Conservation (phyloP, 1,284 basidiomycete genomes). For the Anthracocystis panici-leucophaei region DNA sequence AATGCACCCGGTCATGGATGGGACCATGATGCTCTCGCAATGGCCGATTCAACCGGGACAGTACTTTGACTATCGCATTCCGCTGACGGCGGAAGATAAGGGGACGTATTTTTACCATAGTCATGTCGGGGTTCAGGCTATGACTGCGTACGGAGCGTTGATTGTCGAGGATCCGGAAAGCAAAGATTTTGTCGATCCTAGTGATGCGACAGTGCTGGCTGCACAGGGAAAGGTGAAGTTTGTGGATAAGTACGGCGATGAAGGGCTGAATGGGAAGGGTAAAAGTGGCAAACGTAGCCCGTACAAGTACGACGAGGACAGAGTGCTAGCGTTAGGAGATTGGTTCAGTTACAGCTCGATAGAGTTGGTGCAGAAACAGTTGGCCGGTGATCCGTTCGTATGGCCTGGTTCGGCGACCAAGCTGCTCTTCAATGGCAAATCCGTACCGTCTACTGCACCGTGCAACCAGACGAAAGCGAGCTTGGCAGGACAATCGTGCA, state of each 20-base stretch:
- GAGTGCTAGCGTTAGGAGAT: conserved; percentile 49
- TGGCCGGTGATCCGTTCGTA: conserved; percentile 48
- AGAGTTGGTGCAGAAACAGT: conserved; percentile 21
- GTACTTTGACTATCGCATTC: conserved; percentile 55
- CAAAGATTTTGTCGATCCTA: conserved; percentile 6
- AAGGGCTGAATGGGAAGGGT: conserved; percentile 4
- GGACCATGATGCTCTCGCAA: conserved; percentile 54
- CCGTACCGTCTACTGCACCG: neutral
- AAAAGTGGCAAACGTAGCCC: conserved; percentile 14
- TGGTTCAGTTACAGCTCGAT: conserved; percentile 34
- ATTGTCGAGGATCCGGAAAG: conserved; percentile 50
- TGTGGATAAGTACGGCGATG: conserved; percentile 5
- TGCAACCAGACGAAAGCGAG: conserved; percentile 43
- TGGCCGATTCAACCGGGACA: conserved; percentile 49
- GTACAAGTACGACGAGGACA: conserved; percentile 43
- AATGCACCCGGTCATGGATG: conserved; percentile 60
- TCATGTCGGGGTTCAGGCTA: conserved; percentile 57
- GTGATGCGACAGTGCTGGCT: neutral
- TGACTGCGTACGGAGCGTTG: conserved; percentile 55
- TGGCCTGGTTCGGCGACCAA: conserved; percentile 56
- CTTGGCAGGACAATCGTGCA: conserved; percentile 7
- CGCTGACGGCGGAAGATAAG: conserved; percentile 26
- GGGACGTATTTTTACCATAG: conserved; percentile 56
- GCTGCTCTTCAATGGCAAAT: conserved; percentile 55
- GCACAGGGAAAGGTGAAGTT: neutral